A percentile compares a stretch with the other conserved stretches of the same genome.
Evolutionary conservation across 163 green algal genomes (phyloP).

Genomic region (Scenedesmus sp.): DNA sequence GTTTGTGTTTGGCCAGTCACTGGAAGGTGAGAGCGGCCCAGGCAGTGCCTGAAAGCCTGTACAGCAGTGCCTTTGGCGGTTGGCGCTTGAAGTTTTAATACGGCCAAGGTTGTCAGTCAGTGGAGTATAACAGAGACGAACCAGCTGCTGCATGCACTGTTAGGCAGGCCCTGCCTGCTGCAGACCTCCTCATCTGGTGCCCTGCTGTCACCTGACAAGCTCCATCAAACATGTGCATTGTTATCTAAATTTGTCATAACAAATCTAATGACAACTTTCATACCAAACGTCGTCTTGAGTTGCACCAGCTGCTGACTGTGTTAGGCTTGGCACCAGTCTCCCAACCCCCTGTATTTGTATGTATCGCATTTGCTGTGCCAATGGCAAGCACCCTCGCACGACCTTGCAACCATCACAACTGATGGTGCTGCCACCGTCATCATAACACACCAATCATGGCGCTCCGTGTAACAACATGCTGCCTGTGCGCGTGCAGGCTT

Average conservation of each 20-base stretch:
- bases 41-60: neutral
- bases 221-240: neutral
- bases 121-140: neutral
- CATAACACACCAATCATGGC: too few relatives aligned
- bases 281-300: too few relatives aligned
- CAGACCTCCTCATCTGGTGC: too few relatives aligned
- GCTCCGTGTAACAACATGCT: neutral
- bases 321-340: too few relatives aligned
- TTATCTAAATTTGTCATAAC: neutral
- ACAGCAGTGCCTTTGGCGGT: neutral
- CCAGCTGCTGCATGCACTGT: neutral
- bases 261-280: too few relatives aligned
- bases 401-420: neutral
- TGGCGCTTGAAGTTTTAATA: too few relatives aligned
- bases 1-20: conserved; percentile 88
- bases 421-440: neutral
- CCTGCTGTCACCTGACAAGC: too few relatives aligned
- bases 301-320: too few relatives aligned
- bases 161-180: too few relatives aligned
- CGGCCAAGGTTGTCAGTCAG: too few relatives aligned
- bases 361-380: neutral
- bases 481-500: conserved; percentile 62
- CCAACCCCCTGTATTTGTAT: too few relatives aligned
- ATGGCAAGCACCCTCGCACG: neutral
- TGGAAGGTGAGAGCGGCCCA: conserved; percentile 64